Base-by-base conservation (phyloP, 148 eudicot genomes). In the Heliosperma pusillum region DNA sequence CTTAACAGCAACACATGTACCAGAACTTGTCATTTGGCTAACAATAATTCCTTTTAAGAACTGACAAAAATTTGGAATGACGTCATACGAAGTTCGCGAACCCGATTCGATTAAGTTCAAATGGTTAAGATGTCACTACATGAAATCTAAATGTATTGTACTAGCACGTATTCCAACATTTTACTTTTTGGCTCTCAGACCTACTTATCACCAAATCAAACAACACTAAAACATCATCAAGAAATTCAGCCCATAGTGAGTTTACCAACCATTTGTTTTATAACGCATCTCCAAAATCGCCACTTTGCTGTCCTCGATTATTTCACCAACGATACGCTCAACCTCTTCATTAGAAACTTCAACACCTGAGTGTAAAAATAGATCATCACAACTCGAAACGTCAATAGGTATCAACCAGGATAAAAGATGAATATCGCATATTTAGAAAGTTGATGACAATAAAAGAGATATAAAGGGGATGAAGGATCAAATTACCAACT, bases 291-390 rank as follows among this genome's bases (percentile, higher is more conserved):
- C 93, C 82, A 90, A 21, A 79, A 95, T 92, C 26, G 77, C 76
- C 79, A 74, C 66, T 77, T 85, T 90, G 66, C 84, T 80, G 78
- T 89, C 93, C 78, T 92, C 89, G 80, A 95, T 84, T 16, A 95
- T 72, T 77, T 87, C 90, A 80, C 81, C 76, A 64, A 89, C 94
- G 16, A 80, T 73, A 11, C 45, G 64, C 68, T 86, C 86, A 65
- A 90, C 88, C 72, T 89, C 97, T 74, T 86, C 91, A 63, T 22
- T 26, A 58, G 99, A 88, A 72, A 95, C 93, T 76, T 92, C 99
- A 77, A 95, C 75, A 29, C 99, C 99, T 95, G 79, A 57, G 15
- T 52, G 11, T n/a, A n/a, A n/a, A n/a, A n/a, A n/a, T n/a, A n/a
- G n/a, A n/a, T n/a, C n/a, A n/a, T n/a, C n/a, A n/a, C n/a, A n/a